A percentile compares a stretch with the other conserved stretches of the same genome.
Evolutionary conservation across 352 stramenopile species (phyloP).

Genomic region (Sclerospora graminicola): DNA sequence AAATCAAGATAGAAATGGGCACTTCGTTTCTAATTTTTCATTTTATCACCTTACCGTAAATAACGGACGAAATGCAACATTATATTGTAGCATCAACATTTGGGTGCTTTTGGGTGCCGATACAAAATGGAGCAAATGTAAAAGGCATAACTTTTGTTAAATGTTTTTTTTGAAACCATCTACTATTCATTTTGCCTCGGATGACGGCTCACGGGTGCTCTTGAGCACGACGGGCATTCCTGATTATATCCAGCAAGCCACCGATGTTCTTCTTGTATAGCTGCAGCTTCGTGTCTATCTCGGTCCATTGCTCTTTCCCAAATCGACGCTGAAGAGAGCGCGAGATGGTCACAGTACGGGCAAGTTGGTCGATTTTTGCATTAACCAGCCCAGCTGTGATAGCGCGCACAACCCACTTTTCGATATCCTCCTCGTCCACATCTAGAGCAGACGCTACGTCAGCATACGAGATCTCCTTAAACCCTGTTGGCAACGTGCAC

Average conservation of each 20-base stretch:
- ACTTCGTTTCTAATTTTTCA: no score
- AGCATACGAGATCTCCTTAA: slow-evolving; percentile 88
- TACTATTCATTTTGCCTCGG: no score
- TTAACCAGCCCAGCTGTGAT: slow-evolving; percentile 86
- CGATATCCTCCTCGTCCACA: slow-evolving; percentile 79
- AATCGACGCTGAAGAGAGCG: slow-evolving; percentile 74
- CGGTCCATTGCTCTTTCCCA: slow-evolving; percentile 84
- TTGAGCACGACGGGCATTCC: slow-evolving; percentile 55
- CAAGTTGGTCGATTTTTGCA: slow-evolving; percentile 93
- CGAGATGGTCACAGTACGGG: slow-evolving; percentile 83
- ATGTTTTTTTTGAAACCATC: no score
- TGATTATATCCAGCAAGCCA: slow-evolving; percentile 80
- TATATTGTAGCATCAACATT: no score
- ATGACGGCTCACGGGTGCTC: slow-evolving; percentile 36
- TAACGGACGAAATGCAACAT: no score
- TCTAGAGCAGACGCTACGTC: slow-evolving; percentile 77
- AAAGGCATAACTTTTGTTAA: no score
- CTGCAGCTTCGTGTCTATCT: slow-evolving; percentile 82
- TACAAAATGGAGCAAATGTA: no score
- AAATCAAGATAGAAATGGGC: no score
- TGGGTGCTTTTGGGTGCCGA: no score
- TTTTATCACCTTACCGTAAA: no score
- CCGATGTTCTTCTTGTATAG: slow-evolving; percentile 91
- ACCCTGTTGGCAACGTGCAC: slow-evolving; percentile 83
- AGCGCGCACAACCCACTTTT: slow-evolving; percentile 91